phyloP scores from a whole-genome alignment of 1,284 basidiomycete species.

The Mycena citricolor region DNA sequence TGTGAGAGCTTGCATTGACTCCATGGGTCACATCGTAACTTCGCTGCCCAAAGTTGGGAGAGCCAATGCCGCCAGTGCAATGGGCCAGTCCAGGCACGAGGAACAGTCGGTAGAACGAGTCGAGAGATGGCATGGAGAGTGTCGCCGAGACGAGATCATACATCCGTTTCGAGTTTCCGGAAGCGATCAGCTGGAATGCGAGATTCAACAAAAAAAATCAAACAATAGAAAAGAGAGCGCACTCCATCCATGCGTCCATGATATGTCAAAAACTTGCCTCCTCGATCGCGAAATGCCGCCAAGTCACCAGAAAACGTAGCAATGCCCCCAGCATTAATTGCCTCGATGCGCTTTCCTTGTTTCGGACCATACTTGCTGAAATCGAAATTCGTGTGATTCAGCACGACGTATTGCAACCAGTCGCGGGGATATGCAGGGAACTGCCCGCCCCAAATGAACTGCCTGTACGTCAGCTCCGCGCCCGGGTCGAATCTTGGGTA shows the following conservation, averaged over 20 bases:
- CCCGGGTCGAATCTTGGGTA: conserved; percentile 29
- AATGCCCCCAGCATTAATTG: conserved; percentile 18
- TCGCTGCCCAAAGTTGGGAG: conserved; percentile 6
- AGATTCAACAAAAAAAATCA: conserved; percentile 8
- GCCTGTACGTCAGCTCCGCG: conserved; percentile 5
- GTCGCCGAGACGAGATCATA: conserved; percentile 35
- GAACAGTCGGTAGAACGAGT: conserved; percentile 41
- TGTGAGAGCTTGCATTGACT: conserved; percentile 8
- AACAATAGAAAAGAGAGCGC: too few relatives aligned
- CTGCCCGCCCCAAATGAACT: conserved; percentile 5
- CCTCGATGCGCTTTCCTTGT: conserved; percentile 2
- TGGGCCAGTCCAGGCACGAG: conserved; percentile 40
- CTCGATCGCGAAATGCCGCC: conserved; percentile 24
- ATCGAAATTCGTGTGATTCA: conserved; percentile 12
- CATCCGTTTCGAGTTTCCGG: conserved; percentile 35
- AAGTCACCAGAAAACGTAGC: conserved; percentile 24
- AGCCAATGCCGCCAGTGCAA: conserved; percentile 17
- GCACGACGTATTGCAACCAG: conserved; percentile 21
- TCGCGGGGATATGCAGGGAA: conserved; percentile 9
- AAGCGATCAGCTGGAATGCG: conserved; percentile 36
- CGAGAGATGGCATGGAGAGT: conserved; percentile 28
- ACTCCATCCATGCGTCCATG: conserved; percentile 33
- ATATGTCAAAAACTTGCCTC: conserved; percentile 25
- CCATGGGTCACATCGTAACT: too few relatives aligned
- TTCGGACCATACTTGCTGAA: conserved; percentile 7